Percentiles rank a stretch among this genome's conserved stretches.
phyloP scores from a whole-genome alignment of 2,329 filamentous ascomycete genomes.

The Chaetoscypha palmicola region DNA sequence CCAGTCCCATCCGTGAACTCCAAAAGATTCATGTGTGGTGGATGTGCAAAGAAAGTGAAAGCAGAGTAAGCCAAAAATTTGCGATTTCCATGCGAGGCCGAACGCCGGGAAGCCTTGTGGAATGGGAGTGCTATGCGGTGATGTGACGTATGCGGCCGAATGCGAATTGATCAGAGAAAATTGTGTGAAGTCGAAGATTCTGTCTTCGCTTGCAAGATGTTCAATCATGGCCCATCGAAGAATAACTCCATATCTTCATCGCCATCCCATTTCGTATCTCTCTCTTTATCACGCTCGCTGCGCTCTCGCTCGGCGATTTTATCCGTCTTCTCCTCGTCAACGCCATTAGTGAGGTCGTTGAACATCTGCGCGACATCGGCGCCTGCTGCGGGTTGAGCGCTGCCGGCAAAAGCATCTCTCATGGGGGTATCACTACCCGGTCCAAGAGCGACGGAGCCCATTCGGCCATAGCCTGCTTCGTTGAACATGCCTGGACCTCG shows the following conservation, averaged over 20 bases:
- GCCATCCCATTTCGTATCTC: conserved; percentile 18
- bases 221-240: conserved; percentile 22
- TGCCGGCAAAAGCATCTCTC: conserved; percentile 23
- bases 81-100: too few species aligned
- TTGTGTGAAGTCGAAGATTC: too few species aligned
- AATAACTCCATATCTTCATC: conserved; percentile 24
- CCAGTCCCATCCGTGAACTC: too few species aligned
- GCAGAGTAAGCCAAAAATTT: too few species aligned
- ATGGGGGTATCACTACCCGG: conserved; percentile 22
- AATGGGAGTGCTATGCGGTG: too few species aligned
- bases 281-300: conserved; percentile 11
- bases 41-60: too few species aligned
- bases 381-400: conserved; percentile 16
- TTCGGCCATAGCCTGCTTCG: conserved; percentile 24
- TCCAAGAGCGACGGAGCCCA: conserved; percentile 23
- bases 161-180: too few species aligned
- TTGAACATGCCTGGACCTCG: conserved; percentile 23
- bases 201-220: neutral
- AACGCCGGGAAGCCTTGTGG: too few species aligned
- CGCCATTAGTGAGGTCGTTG: conserved; percentile 28
- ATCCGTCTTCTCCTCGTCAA: conserved; percentile 22
- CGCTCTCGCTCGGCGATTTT: conserved; percentile 10
- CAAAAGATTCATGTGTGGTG: too few species aligned
- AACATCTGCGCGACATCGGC: conserved; percentile 23
- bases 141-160: too few species aligned